Percentiles rank a stretch among this genome's conserved stretches.
Evolutionary conservation across 2,329 filamentous ascomycete genomes (phyloP).

Genomic region (Pyrenophora seminiperda): DNA sequence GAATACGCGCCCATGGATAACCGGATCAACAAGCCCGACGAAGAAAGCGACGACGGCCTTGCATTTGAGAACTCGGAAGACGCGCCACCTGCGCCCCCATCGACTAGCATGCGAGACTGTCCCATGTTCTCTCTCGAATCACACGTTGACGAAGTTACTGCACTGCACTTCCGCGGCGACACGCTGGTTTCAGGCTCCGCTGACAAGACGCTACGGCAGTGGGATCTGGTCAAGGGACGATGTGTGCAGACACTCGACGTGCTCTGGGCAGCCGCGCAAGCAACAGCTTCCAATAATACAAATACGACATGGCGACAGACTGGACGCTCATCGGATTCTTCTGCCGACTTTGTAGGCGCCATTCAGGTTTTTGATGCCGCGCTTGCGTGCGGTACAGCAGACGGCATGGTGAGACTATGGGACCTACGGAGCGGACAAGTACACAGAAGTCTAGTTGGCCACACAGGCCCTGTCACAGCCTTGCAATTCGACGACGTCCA

Average conservation of each 20-base stretch:
- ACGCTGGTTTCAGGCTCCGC: conserved; percentile 93
- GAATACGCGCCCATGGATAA: conserved; percentile 75
- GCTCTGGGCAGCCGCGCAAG: conserved; percentile 95
- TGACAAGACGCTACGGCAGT: conserved; percentile 96
- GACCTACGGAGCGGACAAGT: conserved; percentile 96
- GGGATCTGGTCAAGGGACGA: conserved; percentile 96
- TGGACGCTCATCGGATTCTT: conserved; percentile 66
- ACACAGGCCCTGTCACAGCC: conserved; percentile 91
- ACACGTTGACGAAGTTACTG: conserved; percentile 93
- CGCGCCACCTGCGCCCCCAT: conserved; percentile 68
- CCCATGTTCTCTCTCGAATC: conserved; percentile 85
- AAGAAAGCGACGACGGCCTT: conserved; percentile 61
- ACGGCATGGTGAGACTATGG: conserved; percentile 96
- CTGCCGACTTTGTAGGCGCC: conserved; percentile 91
- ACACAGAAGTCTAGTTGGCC: conserved; percentile 92
- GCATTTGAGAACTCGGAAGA: conserved; percentile 75
- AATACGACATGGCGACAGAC: conserved; percentile 74
- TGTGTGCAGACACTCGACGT: conserved; percentile 98
- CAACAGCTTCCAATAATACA: conserved; percentile 64
- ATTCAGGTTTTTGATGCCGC: conserved; percentile 96
- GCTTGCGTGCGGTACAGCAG: conserved; percentile 92
- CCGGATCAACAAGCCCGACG: conserved; percentile 53
- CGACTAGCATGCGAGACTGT: conserved; percentile 85
- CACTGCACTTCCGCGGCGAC: conserved; percentile 86
- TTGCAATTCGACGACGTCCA: conserved; percentile 96